Percentiles rank a stretch among this genome's conserved stretches.
These are phyloP conservation scores for Calvatia gigantea DNA, from an alignment of 768 basidiomycete species.

Conservation along the genomic window DNA sequence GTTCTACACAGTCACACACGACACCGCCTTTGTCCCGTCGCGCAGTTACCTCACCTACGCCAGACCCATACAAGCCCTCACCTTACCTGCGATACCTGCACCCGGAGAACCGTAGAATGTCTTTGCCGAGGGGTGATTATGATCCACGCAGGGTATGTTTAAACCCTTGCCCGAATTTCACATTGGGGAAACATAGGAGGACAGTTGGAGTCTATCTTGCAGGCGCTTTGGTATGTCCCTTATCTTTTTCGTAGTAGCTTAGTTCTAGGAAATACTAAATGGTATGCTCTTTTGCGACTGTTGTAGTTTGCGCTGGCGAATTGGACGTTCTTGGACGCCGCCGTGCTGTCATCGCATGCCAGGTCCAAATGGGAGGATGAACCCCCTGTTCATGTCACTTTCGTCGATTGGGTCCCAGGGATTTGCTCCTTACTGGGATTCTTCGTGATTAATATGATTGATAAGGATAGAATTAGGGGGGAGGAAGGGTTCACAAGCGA, in stretches of 20 bases:
- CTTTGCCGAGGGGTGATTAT: conserved; percentile 68
- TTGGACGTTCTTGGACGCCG: conserved; percentile 94
- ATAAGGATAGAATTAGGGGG: conserved; percentile 84
- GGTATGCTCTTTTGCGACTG: not conserved
- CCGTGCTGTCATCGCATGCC: conserved; percentile 85
- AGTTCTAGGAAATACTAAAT: not conserved
- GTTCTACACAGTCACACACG: conserved; percentile 12
- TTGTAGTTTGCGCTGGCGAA: conserved; percentile 88
- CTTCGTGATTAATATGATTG: conserved; percentile 89
- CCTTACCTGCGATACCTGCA: conserved; percentile 8
- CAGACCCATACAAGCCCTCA: conserved; percentile 9
- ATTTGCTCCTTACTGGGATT: conserved; percentile 91
- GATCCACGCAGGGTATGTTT: conserved; percentile 87
- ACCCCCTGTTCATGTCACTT: conserved; percentile 69
- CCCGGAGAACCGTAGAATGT: conserved; percentile 33
- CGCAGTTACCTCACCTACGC: conserved; percentile 8
- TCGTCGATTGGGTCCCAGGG: conserved; percentile 98
- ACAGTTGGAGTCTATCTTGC: conserved; percentile 88
- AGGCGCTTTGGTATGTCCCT: conserved; percentile 76
- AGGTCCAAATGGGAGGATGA: conserved; percentile 67
- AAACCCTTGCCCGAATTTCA: conserved; percentile 79
- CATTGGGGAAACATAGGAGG: conserved; percentile 73
- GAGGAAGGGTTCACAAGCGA: conserved; percentile 83
- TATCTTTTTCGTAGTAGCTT: not conserved
- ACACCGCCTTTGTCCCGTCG: conserved; percentile 19